These are phyloP conservation scores for Coemansia sp. DNA, from an alignment of 192 early-diverging fungal genomes.

Conservation along the genomic window DNA sequence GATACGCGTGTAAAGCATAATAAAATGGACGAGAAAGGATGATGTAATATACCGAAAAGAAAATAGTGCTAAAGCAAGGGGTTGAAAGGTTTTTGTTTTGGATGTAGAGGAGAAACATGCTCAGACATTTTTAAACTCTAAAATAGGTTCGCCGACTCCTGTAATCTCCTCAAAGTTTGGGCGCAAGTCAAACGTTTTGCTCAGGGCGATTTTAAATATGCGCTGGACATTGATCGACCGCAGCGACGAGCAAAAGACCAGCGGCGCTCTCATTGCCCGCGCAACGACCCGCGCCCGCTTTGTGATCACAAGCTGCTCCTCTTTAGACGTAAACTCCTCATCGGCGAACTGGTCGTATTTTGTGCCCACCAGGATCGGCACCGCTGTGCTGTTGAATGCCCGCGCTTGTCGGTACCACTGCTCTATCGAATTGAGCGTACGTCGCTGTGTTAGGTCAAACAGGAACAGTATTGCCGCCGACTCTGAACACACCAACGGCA, in stretches of 20 bases:
- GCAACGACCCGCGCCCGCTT: slow-evolving; percentile 89
- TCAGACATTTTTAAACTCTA: slow-evolving; percentile 68
- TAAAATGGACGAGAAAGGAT: neutral
- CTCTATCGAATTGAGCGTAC: slow-evolving; percentile 89
- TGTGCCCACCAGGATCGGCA: slow-evolving; percentile 93
- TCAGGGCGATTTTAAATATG: slow-evolving; percentile 94
- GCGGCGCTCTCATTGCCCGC: slow-evolving; percentile 89
- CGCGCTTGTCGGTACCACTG: slow-evolving; percentile 97
- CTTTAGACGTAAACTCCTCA: slow-evolving; percentile 61
- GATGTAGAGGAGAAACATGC: neutral
- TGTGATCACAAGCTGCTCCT: slow-evolving; percentile 92
- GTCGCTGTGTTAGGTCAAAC: slow-evolving; percentile 91
- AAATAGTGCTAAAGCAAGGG: neutral
- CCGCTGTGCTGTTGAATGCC: slow-evolving; percentile 94
- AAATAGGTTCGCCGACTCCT: slow-evolving; percentile 86
- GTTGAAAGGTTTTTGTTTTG: neutral
- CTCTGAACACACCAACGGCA: slow-evolving; percentile 95
- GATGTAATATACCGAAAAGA: neutral
- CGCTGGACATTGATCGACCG: slow-evolving; percentile 96
- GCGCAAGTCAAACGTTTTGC: slow-evolving; percentile 90
- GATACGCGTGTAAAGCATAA: neutral
- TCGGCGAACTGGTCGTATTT: slow-evolving; percentile 93
- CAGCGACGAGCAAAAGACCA: slow-evolving; percentile 93
- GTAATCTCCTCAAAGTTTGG: slow-evolving; percentile 92
- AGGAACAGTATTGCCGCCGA: slow-evolving; percentile 94